phyloP scores from a whole-genome alignment of 345 rosid species.

The Linum tenue region DNA sequence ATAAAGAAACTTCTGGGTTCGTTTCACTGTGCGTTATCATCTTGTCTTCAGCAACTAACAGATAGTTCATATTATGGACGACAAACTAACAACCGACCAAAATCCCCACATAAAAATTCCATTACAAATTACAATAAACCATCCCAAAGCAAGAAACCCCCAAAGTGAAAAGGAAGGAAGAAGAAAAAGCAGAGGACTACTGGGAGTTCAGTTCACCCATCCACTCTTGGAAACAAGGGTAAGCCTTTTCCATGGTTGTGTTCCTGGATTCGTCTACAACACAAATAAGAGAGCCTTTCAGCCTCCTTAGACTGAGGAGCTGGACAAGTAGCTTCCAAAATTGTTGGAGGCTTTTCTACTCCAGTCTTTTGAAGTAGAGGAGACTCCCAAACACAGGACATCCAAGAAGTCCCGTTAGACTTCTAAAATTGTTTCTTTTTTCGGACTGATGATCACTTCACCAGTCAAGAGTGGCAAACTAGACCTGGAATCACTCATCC shows the following conservation, averaged over 20 bases:
- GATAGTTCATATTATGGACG: no score
- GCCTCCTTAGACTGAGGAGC: not conserved
- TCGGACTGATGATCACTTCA: not conserved
- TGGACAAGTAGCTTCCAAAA: not conserved
- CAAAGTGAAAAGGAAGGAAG: not conserved
- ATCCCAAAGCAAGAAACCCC: not conserved
- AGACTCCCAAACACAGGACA: not conserved
- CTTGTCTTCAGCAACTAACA: no score
- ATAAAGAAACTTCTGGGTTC: no score
- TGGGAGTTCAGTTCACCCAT: no score
- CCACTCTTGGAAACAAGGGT: no score
- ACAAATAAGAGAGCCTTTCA: not conserved
- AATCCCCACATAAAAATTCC: not conserved
- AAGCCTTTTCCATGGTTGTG: no score
- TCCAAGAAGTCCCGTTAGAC: not conserved
- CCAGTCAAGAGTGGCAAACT: not conserved
- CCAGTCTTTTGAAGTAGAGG: not conserved
- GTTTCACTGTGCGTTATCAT: no score
- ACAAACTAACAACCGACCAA: not conserved
- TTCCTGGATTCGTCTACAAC: not conserved
- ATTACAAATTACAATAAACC: not conserved
- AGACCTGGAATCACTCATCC: not conserved
- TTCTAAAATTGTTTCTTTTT: not conserved
- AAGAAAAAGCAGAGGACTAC: not conserved
- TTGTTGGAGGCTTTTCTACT: not conserved